Evolutionary conservation across 1,284 basidiomycete species (phyloP).

Genomic region (Irpex lacteus): DNA sequence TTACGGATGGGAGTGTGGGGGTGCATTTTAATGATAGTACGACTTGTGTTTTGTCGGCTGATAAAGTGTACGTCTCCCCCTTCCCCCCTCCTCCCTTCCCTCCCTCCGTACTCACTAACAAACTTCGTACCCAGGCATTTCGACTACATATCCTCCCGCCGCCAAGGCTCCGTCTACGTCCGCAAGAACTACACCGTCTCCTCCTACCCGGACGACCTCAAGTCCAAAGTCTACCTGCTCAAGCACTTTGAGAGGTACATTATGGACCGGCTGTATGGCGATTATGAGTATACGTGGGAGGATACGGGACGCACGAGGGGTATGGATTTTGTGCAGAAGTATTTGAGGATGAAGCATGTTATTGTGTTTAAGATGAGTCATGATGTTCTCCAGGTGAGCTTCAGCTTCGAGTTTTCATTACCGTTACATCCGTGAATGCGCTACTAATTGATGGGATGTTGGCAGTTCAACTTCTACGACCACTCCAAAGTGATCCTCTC

Average conservation of each 20-base stretch:
- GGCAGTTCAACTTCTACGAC: constrained; percentile 98
- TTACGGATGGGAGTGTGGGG: constrained; percentile 92
- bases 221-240: constrained; percentile 86
- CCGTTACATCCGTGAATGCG: not conserved
- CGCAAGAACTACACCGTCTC: constrained; percentile 66
- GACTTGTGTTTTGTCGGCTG: constrained; percentile 79
- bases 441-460: too few relatives aligned
- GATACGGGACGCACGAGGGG: constrained; percentile 70
- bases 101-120: constrained; percentile 12
- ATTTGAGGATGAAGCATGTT: constrained; percentile 94
- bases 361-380: constrained; percentile 97
- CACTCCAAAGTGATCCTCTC: constrained; percentile 94
- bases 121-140: constrained; percentile 57
- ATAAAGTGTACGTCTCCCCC: constrained; percentile 80
- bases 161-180: constrained; percentile 61
- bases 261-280: constrained; percentile 80
- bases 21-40: constrained; percentile 97
- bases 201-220: constrained; percentile 72
- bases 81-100: too few relatives aligned
- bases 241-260: constrained; percentile 94
- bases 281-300: constrained; percentile 78
- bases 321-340: constrained; percentile 95
- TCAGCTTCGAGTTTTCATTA: not conserved
- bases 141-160: constrained; percentile 75
- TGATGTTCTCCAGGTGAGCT: constrained; percentile 80